These are phyloP conservation scores for Myxozyma melibiosi DNA, from an alignment of 805 yeast genomes.

Conservation along the genomic window DNA sequence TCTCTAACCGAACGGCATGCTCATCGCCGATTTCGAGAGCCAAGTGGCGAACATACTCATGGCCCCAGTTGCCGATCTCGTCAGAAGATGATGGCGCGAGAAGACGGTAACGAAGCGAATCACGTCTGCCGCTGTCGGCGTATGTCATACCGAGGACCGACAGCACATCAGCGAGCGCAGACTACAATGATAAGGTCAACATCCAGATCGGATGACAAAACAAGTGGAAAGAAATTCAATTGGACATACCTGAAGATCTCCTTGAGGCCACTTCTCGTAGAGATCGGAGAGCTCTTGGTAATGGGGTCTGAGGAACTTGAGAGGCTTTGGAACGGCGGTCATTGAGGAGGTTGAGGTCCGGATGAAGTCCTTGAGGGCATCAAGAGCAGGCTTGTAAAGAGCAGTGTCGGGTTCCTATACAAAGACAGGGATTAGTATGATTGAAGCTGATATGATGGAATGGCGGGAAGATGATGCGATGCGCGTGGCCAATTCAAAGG, in stretches of 20 bases:
- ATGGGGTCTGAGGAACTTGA: constrained; percentile 90
- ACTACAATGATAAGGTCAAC: constrained; percentile 14
- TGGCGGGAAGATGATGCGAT: background rate
- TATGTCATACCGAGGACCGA: constrained; percentile 96
- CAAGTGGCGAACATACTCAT: constrained; percentile 93
- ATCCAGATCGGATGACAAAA: background rate
- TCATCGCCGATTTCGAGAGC: constrained; percentile 94
- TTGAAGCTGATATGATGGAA: background rate
- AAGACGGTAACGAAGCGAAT: constrained; percentile 78
- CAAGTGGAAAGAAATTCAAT: background rate
- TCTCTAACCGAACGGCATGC: constrained; percentile 46
- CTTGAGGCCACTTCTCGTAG: constrained; percentile 66
- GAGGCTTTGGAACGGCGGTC: constrained; percentile 99
- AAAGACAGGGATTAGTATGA: background rate
- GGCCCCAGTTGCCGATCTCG: constrained; percentile 89
- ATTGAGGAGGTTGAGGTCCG: constrained; percentile 94
- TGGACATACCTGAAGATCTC: constrained; percentile 41
- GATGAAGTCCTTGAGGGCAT: constrained; percentile 71
- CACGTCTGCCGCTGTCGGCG: constrained; percentile 76
- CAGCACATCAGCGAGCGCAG: constrained; percentile 77
- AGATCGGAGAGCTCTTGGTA: constrained; percentile 67
- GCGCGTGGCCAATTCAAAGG: background rate
- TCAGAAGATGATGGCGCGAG: constrained; percentile 50
- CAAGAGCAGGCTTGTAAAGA: constrained; percentile 63
- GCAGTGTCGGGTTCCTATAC: constrained; percentile 43